These are phyloP conservation scores for Amaranthus cruentus DNA, from an alignment of 148 eudicot genomes.

Conservation along the genomic window DNA sequence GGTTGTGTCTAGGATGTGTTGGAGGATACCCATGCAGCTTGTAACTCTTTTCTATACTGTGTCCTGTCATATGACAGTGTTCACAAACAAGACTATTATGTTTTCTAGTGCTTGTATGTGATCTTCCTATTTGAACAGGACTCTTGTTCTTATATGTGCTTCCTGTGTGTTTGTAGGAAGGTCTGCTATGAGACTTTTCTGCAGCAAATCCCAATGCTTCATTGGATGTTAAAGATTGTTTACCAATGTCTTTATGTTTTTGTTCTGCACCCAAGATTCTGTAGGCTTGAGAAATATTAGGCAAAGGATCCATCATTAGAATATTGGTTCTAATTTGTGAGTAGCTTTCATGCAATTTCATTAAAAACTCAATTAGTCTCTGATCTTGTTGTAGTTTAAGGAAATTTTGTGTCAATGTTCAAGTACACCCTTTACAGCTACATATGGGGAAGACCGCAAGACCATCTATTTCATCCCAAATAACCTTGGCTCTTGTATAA, in stretches of 20 bases:
- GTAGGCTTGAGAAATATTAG: not conserved
- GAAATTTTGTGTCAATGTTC: not conserved
- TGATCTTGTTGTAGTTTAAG: not conserved
- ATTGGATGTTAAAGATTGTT: fast-evolving
- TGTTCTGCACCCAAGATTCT: not conserved
- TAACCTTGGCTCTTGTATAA: not conserved
- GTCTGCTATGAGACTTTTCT: not conserved
- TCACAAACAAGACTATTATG: not conserved
- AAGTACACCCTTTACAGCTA: not conserved
- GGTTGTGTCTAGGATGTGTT: too few species aligned
- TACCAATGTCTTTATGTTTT: not conserved
- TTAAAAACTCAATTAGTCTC: not conserved
- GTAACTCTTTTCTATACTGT: not conserved
- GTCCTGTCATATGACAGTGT: not conserved
- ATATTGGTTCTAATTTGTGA: not conserved
- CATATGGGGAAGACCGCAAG: not conserved
- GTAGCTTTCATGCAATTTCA: not conserved
- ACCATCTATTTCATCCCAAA: not conserved
- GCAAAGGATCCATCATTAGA: not conserved
- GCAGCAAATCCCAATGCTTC: not conserved
- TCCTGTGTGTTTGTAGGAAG: too few species aligned
- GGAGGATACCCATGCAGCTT: not conserved
- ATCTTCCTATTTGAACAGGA: not conserved
- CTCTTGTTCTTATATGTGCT: too few species aligned
- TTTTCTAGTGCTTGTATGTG: too few species aligned